Evolutionary conservation across 345 rosid genomes (phyloP).

Genomic region (Turritis glabra): DNA sequence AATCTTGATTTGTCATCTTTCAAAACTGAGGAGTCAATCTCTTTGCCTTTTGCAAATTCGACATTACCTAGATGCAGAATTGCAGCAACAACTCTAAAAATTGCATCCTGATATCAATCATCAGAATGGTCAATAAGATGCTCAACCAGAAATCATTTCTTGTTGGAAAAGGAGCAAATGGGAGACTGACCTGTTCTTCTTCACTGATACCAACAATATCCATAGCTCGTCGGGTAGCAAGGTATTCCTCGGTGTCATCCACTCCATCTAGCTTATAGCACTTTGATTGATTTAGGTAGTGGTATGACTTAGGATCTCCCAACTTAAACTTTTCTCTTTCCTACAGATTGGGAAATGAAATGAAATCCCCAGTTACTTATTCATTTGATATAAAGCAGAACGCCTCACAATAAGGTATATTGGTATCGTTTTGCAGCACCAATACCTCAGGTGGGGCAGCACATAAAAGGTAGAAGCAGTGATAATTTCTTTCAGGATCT

Average conservation of each 20-base stretch:
- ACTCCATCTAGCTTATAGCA: conserved; percentile 85
- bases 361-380: conserved; percentile 14
- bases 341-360: conserved; percentile 45
- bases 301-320: conserved; percentile 67
- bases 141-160: conserved; percentile 17
- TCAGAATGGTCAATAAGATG: conserved; percentile 27
- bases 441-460: conserved; percentile 96
- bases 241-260: conserved; percentile 85
- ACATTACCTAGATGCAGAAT: conserved; percentile 92
- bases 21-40: conserved; percentile 85
- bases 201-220: conserved; percentile 96
- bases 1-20: conserved; percentile 90
- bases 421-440: conserved; percentile 12
- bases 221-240: conserved; percentile 98
- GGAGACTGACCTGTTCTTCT: conserved; percentile 84
- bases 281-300: conserved; percentile 88
- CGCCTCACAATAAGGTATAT: conserved; percentile 15
- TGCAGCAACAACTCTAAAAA: conserved; percentile 96
- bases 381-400: conserved; percentile 16
- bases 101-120: conserved; percentile 71
- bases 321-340: conserved; percentile 82
- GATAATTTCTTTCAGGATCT: conserved; percentile 97
- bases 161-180: conserved; percentile 19
- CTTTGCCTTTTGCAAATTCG: conserved; percentile 89
- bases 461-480: conserved; percentile 95